Conservation (phyloP, 1,284 basidiomycete genomes). For the Sporisorium graminicola region DNA sequence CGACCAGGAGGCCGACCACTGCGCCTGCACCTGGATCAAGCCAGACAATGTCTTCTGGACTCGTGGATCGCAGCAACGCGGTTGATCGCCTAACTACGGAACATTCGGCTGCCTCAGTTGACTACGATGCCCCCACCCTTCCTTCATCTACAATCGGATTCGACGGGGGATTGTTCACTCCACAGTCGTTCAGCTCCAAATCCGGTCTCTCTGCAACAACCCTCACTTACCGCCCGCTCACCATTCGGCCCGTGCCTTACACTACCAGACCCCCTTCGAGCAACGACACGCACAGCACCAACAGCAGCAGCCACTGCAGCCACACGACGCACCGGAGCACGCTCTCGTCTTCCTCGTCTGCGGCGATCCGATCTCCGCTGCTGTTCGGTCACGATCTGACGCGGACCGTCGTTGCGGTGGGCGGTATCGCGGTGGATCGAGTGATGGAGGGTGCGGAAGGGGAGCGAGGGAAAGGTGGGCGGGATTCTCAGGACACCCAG, state of each 20-base stretch:
- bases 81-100: no score
- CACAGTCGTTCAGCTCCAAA: constrained; percentile 29
- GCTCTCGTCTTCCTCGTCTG: not conserved
- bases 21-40: constrained; percentile 15
- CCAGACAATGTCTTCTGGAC: no score
- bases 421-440: no score
- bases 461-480: not conserved
- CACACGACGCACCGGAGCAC: not conserved
- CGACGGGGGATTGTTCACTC: constrained; percentile 18
- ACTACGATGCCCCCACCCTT: not conserved
- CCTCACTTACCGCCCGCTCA: no score
- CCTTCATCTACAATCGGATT: not conserved
- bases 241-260: no score
- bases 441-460: not conserved
- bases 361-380: no score
- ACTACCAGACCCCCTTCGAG: no score
- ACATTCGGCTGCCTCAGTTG: not conserved
- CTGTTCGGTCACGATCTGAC: no score
- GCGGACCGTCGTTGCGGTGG: no score
- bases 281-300: constrained; percentile 3
- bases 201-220: not conserved
- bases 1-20: constrained; percentile 14
- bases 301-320: not conserved
- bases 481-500: not conserved
- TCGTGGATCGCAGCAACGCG: no score